Evolutionary conservation across 805 yeast species (phyloP).

Genomic region (Scheffersomyces ergatensis): DNA sequence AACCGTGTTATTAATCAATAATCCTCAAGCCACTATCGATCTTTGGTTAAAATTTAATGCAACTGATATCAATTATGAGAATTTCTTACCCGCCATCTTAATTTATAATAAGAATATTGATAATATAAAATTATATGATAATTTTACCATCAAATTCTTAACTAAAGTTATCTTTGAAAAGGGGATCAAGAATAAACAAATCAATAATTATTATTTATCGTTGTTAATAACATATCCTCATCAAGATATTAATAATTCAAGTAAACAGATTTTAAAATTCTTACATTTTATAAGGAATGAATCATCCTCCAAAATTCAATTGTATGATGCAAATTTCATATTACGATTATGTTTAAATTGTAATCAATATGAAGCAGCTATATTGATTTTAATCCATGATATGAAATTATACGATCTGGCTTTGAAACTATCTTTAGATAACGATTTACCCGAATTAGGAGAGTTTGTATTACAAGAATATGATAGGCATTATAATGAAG

Average conservation of each 20-base stretch:
- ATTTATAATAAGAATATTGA: constrained; percentile 54
- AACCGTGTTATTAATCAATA: constrained; percentile 62
- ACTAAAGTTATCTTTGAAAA: constrained; percentile 45
- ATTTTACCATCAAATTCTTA: constrained; percentile 67
- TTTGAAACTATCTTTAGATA: constrained; percentile 64
- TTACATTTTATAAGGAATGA: constrained; percentile 23
- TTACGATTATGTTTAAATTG: constrained; percentile 67
- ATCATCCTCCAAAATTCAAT: constrained; percentile 4
- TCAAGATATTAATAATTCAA: constrained; percentile 5
- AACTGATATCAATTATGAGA: constrained; percentile 51
- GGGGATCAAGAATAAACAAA: constrained; percentile 36
- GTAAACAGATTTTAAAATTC: constrained; percentile 30
- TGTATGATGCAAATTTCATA: constrained; percentile 71
- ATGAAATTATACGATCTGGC: constrained; percentile 79
- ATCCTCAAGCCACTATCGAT: constrained; percentile 68
- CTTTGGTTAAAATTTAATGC: constrained; percentile 65
- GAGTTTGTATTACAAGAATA: constrained; percentile 32
- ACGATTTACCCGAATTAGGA: constrained; percentile 56
- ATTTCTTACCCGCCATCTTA: constrained; percentile 72
- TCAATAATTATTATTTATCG: constrained; percentile 72
- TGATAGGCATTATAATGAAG: constrained; percentile 16
- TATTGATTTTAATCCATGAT: constrained; percentile 63
- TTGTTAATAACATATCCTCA: constrained; percentile 51
- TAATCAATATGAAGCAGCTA: constrained; percentile 61
- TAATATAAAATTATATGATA: constrained; percentile 42